Percentiles rank a stretch among this genome's conserved stretches.
These are phyloP conservation scores for Nicotiana otophora DNA, from an alignment of 257 asterid genomes.

Conservation along the genomic window DNA sequence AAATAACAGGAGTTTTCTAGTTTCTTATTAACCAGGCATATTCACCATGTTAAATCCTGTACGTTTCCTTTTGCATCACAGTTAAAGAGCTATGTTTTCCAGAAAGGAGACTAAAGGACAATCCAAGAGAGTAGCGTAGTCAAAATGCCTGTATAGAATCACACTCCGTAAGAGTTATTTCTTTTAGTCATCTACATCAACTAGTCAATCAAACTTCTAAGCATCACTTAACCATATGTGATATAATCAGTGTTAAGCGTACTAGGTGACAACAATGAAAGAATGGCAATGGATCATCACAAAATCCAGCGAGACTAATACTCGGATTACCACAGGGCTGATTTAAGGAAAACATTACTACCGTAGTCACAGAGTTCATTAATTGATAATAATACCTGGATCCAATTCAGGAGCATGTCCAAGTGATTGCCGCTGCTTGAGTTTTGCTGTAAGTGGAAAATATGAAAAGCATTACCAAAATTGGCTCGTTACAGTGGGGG, in stretches of 20 bases:
- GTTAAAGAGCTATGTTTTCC: not conserved
- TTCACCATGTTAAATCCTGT: not conserved
- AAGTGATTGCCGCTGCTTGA: conserved; percentile 43
- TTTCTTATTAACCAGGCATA: not conserved
- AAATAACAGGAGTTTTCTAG: not conserved
- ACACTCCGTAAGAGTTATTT: not conserved
- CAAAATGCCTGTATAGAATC: not conserved
- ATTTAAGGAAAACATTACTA: not conserved
- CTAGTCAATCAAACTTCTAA: not conserved
- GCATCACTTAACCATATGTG: not conserved
- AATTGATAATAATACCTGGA: conserved; percentile 52
- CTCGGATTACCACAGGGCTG: not conserved
- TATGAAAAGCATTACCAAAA: not conserved
- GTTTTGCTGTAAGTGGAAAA: conserved; percentile 39
- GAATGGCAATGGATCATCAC: not conserved
- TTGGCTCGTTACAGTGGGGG: not conserved
- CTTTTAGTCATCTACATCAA: not conserved
- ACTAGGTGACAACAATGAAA: not conserved
- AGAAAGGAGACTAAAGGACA: conserved; percentile 1
- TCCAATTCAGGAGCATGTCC: conserved; percentile 84
- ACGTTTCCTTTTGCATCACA: not conserved
- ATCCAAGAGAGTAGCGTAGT: not conserved
- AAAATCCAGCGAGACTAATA: not conserved
- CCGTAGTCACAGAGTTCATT: not conserved
- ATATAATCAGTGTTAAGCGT: not conserved